phyloP scores from a whole-genome alignment of 768 basidiomycete species.

The Tulasnella sp. region DNA sequence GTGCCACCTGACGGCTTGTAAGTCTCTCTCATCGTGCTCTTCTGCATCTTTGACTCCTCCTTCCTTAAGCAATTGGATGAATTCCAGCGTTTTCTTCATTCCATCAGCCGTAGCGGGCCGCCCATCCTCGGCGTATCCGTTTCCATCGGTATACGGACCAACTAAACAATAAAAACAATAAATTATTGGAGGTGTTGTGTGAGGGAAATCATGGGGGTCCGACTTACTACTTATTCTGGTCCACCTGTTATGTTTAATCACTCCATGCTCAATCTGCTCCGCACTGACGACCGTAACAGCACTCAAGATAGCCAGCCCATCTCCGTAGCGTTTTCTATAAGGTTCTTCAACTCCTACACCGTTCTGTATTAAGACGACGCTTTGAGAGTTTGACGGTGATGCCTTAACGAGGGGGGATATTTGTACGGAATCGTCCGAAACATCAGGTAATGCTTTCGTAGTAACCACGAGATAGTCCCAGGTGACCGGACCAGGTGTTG shows the following conservation, averaged over 20 bases:
- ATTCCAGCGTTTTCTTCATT: conserved; percentile 17
- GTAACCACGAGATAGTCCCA: conserved; percentile 39
- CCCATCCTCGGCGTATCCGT: conserved; percentile 16
- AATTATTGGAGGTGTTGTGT: neutral
- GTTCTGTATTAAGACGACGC: conserved; percentile 38
- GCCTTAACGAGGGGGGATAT: conserved; percentile 29
- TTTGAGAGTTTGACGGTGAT: conserved; percentile 24
- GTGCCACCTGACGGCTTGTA: conserved; percentile 39
- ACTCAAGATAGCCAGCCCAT: conserved; percentile 33
- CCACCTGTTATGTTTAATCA: conserved; percentile 38
- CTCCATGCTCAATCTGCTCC: conserved; percentile 35
- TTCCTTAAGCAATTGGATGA: conserved; percentile 33
- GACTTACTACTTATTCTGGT: conserved; percentile 34
- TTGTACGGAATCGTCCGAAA: conserved; percentile 34
- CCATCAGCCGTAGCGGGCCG: conserved; percentile 14
- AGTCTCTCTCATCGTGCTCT: conserved; percentile 34
- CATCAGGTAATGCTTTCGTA: conserved; percentile 38
- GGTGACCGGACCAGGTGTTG: neutral
- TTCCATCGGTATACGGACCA: conserved; percentile 34
- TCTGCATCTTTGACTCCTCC: conserved; percentile 38
- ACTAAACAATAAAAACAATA: conserved; percentile 20
- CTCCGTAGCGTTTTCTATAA: conserved; percentile 34
- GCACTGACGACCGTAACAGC: conserved; percentile 38
- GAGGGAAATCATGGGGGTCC: neutral
- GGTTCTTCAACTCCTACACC: conserved; percentile 38